Base-by-base conservation (phyloP, 2,329 filamentous ascomycete genomes). In the Colletotrichum tofieldiae region DNA sequence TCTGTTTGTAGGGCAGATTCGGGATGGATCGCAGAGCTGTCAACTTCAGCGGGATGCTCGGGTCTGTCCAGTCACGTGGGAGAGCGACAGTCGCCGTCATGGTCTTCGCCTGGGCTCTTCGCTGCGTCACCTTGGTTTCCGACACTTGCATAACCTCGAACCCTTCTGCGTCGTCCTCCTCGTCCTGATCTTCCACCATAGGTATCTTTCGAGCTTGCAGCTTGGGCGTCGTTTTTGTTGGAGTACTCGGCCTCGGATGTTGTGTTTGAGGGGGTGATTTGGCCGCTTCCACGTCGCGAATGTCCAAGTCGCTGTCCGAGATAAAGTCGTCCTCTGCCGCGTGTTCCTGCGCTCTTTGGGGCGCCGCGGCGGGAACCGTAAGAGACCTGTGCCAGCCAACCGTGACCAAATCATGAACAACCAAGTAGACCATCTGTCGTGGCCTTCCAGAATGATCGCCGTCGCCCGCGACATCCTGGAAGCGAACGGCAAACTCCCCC, bases 1-100 rank as follows among this genome's bases (percentile, higher is more conserved):
- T 90, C 71, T 89, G 87, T 65, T 85, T 85, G 78, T 88, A 90
- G 1, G 87, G 88, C 1, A 90, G 82, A 71, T 84, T 80, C 0
- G 87, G 86, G 60, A 90, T 86, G 8, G 84, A 81, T 58, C 82
- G 82, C 16, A 90, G 81, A 4, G 82, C 81, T 0, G 87, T 89
- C 37, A 90, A 84, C 74, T 87, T 89, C 20, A 89, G 80, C 0
- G 87, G 86, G 0, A 78, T 80, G 35, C 81, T 81, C 0, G 78
- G 81, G 62, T 86, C 77, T 63, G 83, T 80, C 79, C 83, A 84
- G 63, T 84, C 80, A 71, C 81, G 83, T 3, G 85, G 81, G 3
- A 85, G 78, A 3, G 81, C 80, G 29, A 85, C 74, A 4, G 82
- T 79, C 35, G 43, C 39, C 7, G 56, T 41, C 29, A 52, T 37